phyloP scores from a whole-genome alignment of 2,329 filamentous ascomycete genomes.

The Metarhizium humberi region DNA sequence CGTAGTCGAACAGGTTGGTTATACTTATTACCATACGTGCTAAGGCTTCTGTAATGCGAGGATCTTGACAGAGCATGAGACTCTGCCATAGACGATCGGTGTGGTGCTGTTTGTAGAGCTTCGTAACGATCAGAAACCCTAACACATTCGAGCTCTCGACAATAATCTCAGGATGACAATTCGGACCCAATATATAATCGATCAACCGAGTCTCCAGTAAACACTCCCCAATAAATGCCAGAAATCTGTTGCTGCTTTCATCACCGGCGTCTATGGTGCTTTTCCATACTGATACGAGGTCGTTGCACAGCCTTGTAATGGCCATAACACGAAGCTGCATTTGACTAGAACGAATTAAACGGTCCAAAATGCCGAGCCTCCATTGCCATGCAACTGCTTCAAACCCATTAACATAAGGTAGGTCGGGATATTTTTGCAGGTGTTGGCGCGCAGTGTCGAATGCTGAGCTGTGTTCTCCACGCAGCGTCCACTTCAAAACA shows the following conservation, averaged over 20 bases:
- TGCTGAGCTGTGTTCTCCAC: constrained; percentile 26
- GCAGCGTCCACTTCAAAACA: constrained; percentile 33
- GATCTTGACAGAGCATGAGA: constrained; percentile 72
- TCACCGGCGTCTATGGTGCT: constrained; percentile 38
- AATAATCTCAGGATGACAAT: constrained; percentile 87
- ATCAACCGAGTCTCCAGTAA: constrained; percentile 63
- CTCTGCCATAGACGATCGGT: constrained; percentile 80
- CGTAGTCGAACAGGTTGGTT: constrained; percentile 36
- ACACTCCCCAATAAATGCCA: constrained; percentile 60
- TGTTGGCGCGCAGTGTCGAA: constrained; percentile 17
- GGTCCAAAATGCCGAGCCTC: constrained; percentile 60
- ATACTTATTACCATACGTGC: constrained; percentile 52
- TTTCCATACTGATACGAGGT: constrained; percentile 60
- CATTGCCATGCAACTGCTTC: constrained; percentile 53
- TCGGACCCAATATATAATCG: constrained; percentile 80
- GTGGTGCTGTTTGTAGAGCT: constrained; percentile 60
- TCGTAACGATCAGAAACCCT: constrained; percentile 75
- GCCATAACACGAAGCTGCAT: constrained; percentile 85
- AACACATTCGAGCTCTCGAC: constrained; percentile 73
- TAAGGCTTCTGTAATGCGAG: constrained; percentile 73
- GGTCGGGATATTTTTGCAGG: constrained; percentile 21
- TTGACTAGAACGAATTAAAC: constrained; percentile 70
- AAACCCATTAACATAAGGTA: constrained; percentile 28
- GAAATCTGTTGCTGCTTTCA: constrained; percentile 34
- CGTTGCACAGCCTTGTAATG: constrained; percentile 61